Evolutionary conservation across 176 grass and related monocot species (phyloP).

Genomic region (Lolium rigidum): DNA sequence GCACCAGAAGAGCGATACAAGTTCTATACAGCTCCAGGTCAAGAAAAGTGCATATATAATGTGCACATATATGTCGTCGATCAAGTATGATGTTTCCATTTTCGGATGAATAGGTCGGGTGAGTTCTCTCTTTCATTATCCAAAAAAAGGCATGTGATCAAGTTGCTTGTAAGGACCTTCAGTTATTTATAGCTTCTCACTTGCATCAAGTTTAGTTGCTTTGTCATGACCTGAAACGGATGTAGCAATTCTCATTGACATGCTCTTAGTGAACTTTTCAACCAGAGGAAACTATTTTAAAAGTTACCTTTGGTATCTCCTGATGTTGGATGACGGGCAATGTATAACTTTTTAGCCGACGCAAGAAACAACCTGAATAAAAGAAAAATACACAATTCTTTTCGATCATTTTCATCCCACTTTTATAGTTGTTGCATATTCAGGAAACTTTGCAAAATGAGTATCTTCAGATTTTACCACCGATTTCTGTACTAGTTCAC

Average conservation of each 20-base stretch:
- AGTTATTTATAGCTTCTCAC: slow-evolving; percentile 42
- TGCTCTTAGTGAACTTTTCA: not conserved
- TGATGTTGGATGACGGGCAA: slow-evolving; percentile 49
- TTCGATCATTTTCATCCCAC: not conserved
- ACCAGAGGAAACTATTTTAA: not conserved
- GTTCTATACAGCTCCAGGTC: not conserved
- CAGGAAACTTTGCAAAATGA: not conserved
- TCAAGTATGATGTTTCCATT: not conserved
- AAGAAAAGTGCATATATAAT: slow-evolving; percentile 18
- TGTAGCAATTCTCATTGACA: not conserved
- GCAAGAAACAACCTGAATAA: slow-evolving; percentile 69
- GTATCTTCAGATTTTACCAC: not conserved
- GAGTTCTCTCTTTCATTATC: not conserved
- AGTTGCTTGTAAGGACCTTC: slow-evolving; percentile 20
- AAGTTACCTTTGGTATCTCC: slow-evolving; percentile 49
- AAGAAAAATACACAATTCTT: not conserved
- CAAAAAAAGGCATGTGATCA: not conserved
- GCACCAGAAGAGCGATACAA: slow-evolving; percentile 21
- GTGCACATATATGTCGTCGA: not conserved
- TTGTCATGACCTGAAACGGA: slow-evolving; percentile 35
- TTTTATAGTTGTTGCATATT: not conserved
- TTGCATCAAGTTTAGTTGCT: slow-evolving; percentile 13
- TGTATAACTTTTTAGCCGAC: slow-evolving; percentile 78
- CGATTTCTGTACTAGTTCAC: not conserved
- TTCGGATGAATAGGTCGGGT: not conserved